Evolutionary conservation across 2,329 filamentous ascomycete genomes (phyloP).

Genomic region (Neonectria ditissima): DNA sequence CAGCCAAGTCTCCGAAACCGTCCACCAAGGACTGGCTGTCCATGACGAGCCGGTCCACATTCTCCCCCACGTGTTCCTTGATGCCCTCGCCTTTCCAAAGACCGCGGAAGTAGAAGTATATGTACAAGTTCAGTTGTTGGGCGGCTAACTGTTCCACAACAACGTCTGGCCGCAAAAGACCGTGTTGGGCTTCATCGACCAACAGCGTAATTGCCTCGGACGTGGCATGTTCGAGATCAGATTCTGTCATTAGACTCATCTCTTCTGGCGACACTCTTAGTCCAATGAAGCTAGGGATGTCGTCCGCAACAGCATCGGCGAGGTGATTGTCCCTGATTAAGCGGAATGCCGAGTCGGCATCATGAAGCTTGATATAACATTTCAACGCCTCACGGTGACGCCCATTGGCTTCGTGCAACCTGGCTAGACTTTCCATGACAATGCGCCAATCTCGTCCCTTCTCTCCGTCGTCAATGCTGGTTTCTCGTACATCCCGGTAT

Average conservation of each 20-base stretch:
- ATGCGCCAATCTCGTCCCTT: constrained; percentile 87
- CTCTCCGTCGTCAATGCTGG: constrained; percentile 79
- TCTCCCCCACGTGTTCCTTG: constrained; percentile 64
- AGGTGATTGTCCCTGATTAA: constrained; percentile 90
- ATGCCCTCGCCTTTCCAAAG: constrained; percentile 84
- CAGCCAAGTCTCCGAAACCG: constrained; percentile 86
- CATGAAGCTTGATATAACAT: constrained; percentile 90
- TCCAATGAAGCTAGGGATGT: constrained; percentile 89
- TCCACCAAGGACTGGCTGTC: constrained; percentile 80
- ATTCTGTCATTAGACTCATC: constrained; percentile 71
- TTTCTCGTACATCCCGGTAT: constrained; percentile 78
- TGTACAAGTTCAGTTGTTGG: constrained; percentile 76
- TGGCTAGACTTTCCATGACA: constrained; percentile 87
- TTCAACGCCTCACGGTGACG: constrained; percentile 85
- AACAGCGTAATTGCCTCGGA: constrained; percentile 87
- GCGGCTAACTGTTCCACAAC: constrained; percentile 83
- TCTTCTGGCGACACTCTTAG: constrained; percentile 83
- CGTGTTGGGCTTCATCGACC: constrained; percentile 90
- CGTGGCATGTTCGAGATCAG: constrained; percentile 83
- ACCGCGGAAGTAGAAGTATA: constrained; percentile 91
- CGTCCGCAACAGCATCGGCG: constrained; percentile 88
- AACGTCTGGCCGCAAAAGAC: constrained; percentile 80
- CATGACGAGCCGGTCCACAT: constrained; percentile 66
- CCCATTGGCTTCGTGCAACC: constrained; percentile 84
- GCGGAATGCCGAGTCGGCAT: constrained; percentile 88